Evolutionary conservation across 1,139 yeast genomes (phyloP), one percentile per base, ranked within the genome.

Genomic region (Geotrichum aggregatum): DNA sequence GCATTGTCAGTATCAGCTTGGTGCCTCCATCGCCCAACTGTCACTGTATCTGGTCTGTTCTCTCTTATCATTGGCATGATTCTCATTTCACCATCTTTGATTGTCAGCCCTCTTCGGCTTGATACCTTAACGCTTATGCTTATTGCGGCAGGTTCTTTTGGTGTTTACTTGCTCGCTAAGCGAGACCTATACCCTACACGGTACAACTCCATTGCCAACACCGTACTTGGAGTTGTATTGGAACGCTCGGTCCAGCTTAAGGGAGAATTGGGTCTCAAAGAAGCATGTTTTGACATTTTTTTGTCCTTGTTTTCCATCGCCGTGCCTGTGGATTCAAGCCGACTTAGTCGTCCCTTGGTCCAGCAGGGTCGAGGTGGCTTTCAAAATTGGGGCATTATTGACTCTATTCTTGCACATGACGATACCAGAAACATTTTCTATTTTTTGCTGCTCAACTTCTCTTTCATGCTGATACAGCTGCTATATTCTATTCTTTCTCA

Each of bases 401-500:
- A 69, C 56, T 65, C 73, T 18, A 68, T 73, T 47, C 59, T 74
- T 36, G 71, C 72, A 13, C 76, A 89, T 61, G 73, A 79, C 24
- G 97, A 89, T 60, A 89, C 97, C 0, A 76, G 87, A 58, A 89
- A 95, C 34, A 94, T 94, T 35, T 91, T 92, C 67, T 85, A 87
- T 56, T 94, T 92, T 63, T 71, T 94, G 48, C 68, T 92, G 55
- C 75, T 94, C 55, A 94, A 94, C 69, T 81, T 95, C 21, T 79
- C 92, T 1, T 94, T 92, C 69, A 94, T 94, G 99, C 80, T 94
- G 63, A 83, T 94, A 43, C 98, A 94, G 69, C 76, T 92, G 59
- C 71, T 91, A 14, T 94, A 94, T 66, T 91, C 98, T 1, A 85
- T 94, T 69, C 76, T 95, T 58, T 89, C 98, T 0, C 91, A 87